phyloP scores from a whole-genome alignment of 169 alveolate genomes.

The Ichthyophthirius multifiliis region DNA sequence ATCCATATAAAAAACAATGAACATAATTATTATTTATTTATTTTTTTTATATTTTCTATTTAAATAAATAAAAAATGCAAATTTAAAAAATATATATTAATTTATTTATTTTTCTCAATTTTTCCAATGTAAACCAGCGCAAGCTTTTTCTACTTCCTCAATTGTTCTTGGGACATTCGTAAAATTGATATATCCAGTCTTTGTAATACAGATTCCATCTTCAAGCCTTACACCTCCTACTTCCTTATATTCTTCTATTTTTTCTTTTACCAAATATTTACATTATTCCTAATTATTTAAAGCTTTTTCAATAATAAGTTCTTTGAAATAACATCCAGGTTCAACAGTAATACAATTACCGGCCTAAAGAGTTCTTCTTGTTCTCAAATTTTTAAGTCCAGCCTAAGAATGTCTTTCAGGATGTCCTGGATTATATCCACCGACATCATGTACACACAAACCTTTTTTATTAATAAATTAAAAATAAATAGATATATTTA shows the following conservation, averaged over 20 bases:
- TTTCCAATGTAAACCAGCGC: conserved; percentile 13
- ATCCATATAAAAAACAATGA: too few species aligned
- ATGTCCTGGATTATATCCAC: conserved; percentile 79
- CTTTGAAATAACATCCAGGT: conserved; percentile 87
- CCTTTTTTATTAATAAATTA: conserved; percentile 54
- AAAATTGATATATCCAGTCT: conserved; percentile 70
- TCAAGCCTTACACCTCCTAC: conserved; percentile 91
- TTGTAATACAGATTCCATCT: conserved; percentile 84
- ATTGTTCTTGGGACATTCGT: conserved; percentile 81
- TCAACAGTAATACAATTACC: conserved; percentile 85
- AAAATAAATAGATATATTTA: not conserved
- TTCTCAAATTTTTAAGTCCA: conserved; percentile 80
- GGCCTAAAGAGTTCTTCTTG: conserved; percentile 76
- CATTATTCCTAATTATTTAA: not conserved
- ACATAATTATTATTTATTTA: too few species aligned
- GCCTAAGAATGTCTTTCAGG: conserved; percentile 70
- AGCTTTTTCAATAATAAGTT: conserved; percentile 54
- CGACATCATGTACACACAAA: conserved; percentile 88
- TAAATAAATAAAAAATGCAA: too few species aligned
- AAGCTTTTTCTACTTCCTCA: conserved; percentile 65
- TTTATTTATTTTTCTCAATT: too few species aligned
- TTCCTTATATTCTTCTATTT: conserved; percentile 57
- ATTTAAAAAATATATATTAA: too few species aligned
- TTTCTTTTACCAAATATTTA: conserved; percentile 53
- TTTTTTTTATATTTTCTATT: too few species aligned